A percentile compares a stretch with the other conserved stretches of the same genome.
phyloP scores from a whole-genome alignment of 2,329 filamentous ascomycete genomes.

The Phoma sp. region DNA sequence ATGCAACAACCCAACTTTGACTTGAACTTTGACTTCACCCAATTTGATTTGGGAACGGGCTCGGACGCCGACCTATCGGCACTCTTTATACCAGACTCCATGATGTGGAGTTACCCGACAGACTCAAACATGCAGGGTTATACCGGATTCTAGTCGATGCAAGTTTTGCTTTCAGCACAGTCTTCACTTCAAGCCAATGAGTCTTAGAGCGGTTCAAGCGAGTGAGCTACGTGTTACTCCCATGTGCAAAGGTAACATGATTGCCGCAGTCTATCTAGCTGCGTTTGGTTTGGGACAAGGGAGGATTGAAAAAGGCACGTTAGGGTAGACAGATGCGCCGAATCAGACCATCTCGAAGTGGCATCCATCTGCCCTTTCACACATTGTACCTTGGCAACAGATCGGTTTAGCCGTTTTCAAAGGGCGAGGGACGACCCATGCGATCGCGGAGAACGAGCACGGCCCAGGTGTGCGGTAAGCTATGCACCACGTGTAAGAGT shows the following conservation, averaged over 20 bases:
- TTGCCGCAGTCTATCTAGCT: background rate
- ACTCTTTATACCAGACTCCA: conserved; percentile 45
- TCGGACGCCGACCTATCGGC: conserved; percentile 46
- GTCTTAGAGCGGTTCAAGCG: conserved; percentile 5
- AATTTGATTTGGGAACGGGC: conserved; percentile 45
- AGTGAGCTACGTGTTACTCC: background rate
- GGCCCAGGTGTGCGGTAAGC: conserved; percentile 16
- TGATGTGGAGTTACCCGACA: conserved; percentile 38
- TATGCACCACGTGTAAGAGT: conserved; percentile 13
- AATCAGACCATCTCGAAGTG: conserved; percentile 3
- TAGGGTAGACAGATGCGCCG: background rate
- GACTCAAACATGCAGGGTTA: conserved; percentile 26
- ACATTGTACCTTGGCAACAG: conserved; percentile 6
- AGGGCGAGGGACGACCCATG: background rate
- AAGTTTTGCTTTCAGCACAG: background rate
- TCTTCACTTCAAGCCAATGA: background rate
- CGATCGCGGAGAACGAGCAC: conserved; percentile 12
- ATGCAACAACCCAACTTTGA: conserved; percentile 40
- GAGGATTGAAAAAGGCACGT: background rate
- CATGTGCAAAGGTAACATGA: conserved; percentile 2
- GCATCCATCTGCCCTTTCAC: conserved; percentile 1
- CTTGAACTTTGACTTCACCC: conserved; percentile 46
- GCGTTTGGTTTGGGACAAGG: background rate
- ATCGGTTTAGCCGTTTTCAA: conserved; percentile 4
- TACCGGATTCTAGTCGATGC: conserved; percentile 6